phyloP scores from a whole-genome alignment of 1,284 basidiomycete genomes.

The Ganoderma multipileum region DNA sequence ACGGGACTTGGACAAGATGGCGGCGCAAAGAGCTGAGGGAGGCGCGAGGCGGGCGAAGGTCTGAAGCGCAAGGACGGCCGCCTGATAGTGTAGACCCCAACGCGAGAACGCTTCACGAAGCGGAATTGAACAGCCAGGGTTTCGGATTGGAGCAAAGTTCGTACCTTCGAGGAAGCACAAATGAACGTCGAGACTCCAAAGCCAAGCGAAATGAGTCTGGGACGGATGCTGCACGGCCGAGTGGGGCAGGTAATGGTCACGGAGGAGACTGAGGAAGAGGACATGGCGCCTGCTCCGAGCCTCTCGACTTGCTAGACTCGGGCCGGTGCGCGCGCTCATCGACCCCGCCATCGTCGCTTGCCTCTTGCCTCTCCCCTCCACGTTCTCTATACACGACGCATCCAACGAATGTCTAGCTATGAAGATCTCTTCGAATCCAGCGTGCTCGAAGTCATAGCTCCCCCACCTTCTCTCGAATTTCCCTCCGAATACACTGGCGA shows the following conservation, averaged over 20 bases:
- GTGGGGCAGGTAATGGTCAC: too few relatives aligned
- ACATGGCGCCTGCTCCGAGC: too few relatives aligned
- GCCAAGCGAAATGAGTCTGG: too few relatives aligned
- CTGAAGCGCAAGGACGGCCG: background rate
- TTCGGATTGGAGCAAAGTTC: background rate
- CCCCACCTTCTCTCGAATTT: conserved; percentile 67
- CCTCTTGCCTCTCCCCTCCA: background rate
- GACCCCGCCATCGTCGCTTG: too few relatives aligned
- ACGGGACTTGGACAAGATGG: background rate
- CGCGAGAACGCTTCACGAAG: background rate
- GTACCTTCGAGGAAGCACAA: too few relatives aligned
- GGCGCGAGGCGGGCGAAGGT: background rate
- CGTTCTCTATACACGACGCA: background rate
- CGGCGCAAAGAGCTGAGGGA: background rate
- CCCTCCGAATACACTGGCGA: conserved; percentile 50
- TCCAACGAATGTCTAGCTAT: conserved; percentile 42
- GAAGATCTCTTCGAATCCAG: conserved; percentile 73
- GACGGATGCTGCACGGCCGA: too few relatives aligned
- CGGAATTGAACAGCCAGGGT: background rate
- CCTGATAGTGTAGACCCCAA: background rate
- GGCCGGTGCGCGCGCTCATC: too few relatives aligned
- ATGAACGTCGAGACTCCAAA: too few relatives aligned
- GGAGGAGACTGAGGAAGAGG: too few relatives aligned
- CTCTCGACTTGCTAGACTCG: too few relatives aligned
- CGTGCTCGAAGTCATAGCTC: conserved; percentile 68